Evolutionary conservation across 2,329 filamentous ascomycete genomes (phyloP), one percentile per base, ranked within the genome.

Genomic region (Pseudogymnoascus sp.): DNA sequence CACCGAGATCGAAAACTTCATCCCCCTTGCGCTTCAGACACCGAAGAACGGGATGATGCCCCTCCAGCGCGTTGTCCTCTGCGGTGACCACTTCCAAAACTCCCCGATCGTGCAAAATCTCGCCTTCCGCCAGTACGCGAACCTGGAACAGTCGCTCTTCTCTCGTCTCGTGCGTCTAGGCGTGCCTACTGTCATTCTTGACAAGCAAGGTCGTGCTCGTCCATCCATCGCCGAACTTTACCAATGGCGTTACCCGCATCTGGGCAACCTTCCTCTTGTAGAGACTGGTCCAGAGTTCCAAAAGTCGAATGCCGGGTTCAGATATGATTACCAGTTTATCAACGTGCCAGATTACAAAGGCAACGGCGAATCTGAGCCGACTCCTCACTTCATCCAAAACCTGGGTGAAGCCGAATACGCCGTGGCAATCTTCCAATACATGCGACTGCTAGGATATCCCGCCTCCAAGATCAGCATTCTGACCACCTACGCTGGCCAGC

Each of bases 381-480:
- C 88, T 23, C 91, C 93, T 21, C 93, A 97, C 75, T 99, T 96
- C 74, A 88, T 97, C 62, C 93, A 97, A 74, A 99, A 99, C 70
- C 77, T 97, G 49, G 94, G 94, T 55, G 94, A 99, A 76, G 94
- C 94, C 2, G 95, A 99, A 76, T 99, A 97, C 73, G 90, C 92
- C 2, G 94, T 97, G 26, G 94, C 94, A 2, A 82, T 99, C 31
- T 99, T 87, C 76, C 92, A 96, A 77, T 99, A 97, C 74, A 97
- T 99, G 94, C 88, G 94, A 19, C 80, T 99, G 19, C 84, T 99
- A 4, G 94, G 93, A 16, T 99, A 99, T 69, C 91, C 94, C 4
- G 89, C 70, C 10, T 68, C 68, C 11, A 72, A 68, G 71, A 97
- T 99, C 69, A 91, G 85, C 59, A 96, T 99, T 64, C 80, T 99